phyloP scores from a whole-genome alignment of 495 filamentous ascomycete genomes.

The Xylaria bambusicola region DNA sequence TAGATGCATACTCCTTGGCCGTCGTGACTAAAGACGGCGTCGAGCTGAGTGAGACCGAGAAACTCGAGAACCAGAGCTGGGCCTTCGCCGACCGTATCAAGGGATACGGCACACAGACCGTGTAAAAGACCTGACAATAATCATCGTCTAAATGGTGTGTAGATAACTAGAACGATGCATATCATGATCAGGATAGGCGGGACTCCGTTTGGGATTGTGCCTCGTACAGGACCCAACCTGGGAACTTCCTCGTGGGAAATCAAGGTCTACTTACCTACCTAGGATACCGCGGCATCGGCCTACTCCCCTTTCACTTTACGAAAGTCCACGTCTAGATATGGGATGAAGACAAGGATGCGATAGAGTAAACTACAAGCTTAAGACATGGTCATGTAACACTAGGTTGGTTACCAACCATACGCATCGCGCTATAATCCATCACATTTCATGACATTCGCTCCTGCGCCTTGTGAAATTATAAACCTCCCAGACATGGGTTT shows the following conservation, averaged over 20 bases:
- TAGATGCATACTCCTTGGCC: conserved; percentile 89
- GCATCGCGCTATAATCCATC: background rate
- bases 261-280: background rate
- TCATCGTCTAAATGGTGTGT: no score
- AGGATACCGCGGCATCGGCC: background rate
- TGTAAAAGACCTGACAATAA: no score
- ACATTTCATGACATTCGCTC: background rate
- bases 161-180: background rate
- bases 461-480: background rate
- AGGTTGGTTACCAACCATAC: background rate
- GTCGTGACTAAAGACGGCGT: conserved; percentile 83
- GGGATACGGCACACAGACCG: conserved; percentile 54
- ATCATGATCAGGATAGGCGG: background rate
- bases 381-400: conserved; percentile 4
- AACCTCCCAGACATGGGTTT: no score
- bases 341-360: background rate
- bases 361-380: background rate
- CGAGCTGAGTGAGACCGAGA: conserved; percentile 77
- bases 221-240: background rate
- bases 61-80: conserved; percentile 83
- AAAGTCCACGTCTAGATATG: background rate
- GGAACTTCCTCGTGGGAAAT: conserved; percentile 1
- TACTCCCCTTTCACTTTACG: background rate
- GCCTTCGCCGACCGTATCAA: conserved; percentile 87
- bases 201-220: background rate